phyloP scores from a whole-genome alignment of 140 eudicot species.

The Flaveria floridana region DNA sequence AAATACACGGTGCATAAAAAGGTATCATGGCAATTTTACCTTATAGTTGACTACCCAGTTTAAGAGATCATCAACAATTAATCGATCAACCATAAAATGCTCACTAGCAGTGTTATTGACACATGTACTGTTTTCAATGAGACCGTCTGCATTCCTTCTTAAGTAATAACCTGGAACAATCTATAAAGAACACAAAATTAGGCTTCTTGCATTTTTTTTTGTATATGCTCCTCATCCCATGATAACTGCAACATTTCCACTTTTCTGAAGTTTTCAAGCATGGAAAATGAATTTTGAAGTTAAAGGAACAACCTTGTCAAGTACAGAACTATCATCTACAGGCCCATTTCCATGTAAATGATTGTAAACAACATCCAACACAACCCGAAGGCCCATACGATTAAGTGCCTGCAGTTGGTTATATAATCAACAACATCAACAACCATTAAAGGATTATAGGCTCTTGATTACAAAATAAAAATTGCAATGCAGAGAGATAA shows the following conservation, averaged over 20 bases:
- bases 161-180: slow-evolving; percentile 97
- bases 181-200: slow-evolving; percentile 38
- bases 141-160: slow-evolving; percentile 73
- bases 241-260: background rate
- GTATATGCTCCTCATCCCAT: background rate
- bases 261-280: slow-evolving; percentile 2
- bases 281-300: slow-evolving; percentile 15
- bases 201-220: background rate
- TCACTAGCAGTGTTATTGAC: slow-evolving; percentile 91
- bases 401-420: slow-evolving; percentile 74
- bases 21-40: slow-evolving; percentile 39
- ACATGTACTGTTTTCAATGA: slow-evolving; percentile 80
- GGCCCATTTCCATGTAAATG: slow-evolving; percentile 91
- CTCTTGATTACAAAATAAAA: background rate
- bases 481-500: slow-evolving; percentile 24
- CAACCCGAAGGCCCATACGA: slow-evolving; percentile 78
- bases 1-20: background rate
- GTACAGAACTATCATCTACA: slow-evolving; percentile 55
- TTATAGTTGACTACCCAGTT: slow-evolving; percentile 86
- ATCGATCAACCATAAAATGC: slow-evolving; percentile 94
- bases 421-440: background rate
- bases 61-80: slow-evolving; percentile 77
- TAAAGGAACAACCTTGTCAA: slow-evolving; percentile 69
- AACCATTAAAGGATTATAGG: background rate
- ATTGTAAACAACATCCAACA: slow-evolving; percentile 93